A percentile compares a stretch with the other conserved stretches of the same genome.
Evolutionary conservation across 2,329 filamentous ascomycete species (phyloP).

Genomic region (Emmonsiellopsis sp.): DNA sequence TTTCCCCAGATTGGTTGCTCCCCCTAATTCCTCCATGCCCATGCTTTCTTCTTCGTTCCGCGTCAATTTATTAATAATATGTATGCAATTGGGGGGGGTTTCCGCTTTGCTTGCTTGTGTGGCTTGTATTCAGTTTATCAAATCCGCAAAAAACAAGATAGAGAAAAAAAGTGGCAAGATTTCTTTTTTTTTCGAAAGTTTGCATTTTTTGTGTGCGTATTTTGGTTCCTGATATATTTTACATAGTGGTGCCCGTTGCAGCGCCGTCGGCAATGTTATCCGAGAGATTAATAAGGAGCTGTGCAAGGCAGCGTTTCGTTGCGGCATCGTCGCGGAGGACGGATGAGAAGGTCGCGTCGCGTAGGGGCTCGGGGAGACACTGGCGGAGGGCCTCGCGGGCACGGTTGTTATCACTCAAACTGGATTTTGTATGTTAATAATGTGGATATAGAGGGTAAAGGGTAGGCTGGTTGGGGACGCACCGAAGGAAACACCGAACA

Average conservation of each 20-base stretch:
- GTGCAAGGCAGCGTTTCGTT: conserved; percentile 94
- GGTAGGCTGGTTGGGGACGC: conserved; percentile 24
- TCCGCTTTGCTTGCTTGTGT: too few species aligned
- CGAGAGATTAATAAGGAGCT: conserved; percentile 90
- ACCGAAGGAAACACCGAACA: conserved; percentile 92
- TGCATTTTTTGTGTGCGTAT: conserved; percentile 18
- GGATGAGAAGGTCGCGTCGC: conserved; percentile 92
- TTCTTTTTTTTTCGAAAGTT: background rate
- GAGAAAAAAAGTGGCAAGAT: conserved; percentile 11
- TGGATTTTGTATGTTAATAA: conserved; percentile 27
- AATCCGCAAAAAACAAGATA: too few species aligned
- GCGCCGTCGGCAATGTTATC: conserved; percentile 63
- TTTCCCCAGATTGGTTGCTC: too few species aligned
- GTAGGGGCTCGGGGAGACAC: conserved; percentile 95
- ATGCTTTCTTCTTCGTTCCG: background rate
- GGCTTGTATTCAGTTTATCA: too few species aligned
- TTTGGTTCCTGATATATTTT: conserved; percentile 14
- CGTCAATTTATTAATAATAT: background rate
- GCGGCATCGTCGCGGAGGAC: conserved; percentile 94
- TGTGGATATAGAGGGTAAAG: background rate
- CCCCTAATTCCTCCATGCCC: too few species aligned
- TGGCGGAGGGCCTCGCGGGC: conserved; percentile 90
- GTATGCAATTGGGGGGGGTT: too few species aligned
- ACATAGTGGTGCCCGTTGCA: conserved; percentile 29
- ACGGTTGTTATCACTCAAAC: conserved; percentile 89